Evolutionary conservation across 306 rosid genomes (phyloP), one percentile per base, ranked within the genome.

Genomic region (Cicer pinnatifidum): DNA sequence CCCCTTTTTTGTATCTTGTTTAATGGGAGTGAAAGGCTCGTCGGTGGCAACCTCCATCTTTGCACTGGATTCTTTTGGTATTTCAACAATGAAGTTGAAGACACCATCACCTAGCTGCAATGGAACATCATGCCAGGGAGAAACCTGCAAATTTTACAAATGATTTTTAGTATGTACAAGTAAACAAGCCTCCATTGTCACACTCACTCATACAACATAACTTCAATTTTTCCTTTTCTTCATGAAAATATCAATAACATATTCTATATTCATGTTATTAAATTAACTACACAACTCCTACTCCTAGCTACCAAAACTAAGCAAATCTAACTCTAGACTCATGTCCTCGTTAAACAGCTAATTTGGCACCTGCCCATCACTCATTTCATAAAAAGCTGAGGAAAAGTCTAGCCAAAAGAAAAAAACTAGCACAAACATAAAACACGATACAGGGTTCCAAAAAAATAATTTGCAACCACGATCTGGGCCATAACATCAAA

Each of bases 1-100:
- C 46, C 97, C 99, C 84, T 90, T 90, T 77, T 95, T 95, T 0
- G 80, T 92, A 73, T 95, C 99, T 84, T 95, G 99, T 84, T 95
- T 95, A 40, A 95, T 90, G 28, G 99, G 99, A 78, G 97, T 95
- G 82, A 75, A 72, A 11, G 86, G 79, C 81, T 95, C 99, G 37
- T 88, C 97, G 20, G 99, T 95, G 53, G 99, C 99, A 81, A 95
- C 82, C 90, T 95, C 99, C 99, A 95, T 95, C 86, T 95, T 95
- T 51, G 99, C 97, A 72, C 90, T 91, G 35, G 96, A 87, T 84
- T 95, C 97, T 88, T 95, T 91, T 9, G 99, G 97, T 75, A 95
- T 95, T 73, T 95, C 99, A 52, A 90, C 91, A 69, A 95, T 60
- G 66, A 63, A 87, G 87, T 88, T 91, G 81, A 90, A 95, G 37